A percentile compares a stretch with the other conserved stretches of the same genome.
Conservation (phyloP, 805 yeast species). For the Priceomyces carsonii region DNA sequence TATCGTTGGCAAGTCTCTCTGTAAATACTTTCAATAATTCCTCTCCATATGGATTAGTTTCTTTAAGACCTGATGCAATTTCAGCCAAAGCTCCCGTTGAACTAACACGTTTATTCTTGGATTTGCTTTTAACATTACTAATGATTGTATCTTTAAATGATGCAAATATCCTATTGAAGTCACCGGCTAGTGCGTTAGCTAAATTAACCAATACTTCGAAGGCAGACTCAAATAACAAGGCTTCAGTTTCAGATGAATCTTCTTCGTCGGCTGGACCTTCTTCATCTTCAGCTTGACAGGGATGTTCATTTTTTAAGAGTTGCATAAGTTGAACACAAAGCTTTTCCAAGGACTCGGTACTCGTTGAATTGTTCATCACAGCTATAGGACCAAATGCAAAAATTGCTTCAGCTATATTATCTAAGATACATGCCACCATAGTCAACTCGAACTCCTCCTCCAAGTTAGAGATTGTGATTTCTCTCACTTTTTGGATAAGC, state of each 20-base stretch:
- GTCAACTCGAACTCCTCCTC: slow-evolving; percentile 81
- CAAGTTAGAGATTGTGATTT: slow-evolving; percentile 59
- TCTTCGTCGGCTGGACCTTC: slow-evolving; percentile 64
- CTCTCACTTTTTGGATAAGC: slow-evolving; percentile 67
- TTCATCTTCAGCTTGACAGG: slow-evolving; percentile 74
- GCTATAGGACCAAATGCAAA: slow-evolving; percentile 73
- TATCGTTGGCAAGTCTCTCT: slow-evolving; percentile 68
- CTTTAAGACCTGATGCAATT: slow-evolving; percentile 73
- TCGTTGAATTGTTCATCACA: slow-evolving; percentile 58
- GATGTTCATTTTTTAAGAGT: slow-evolving; percentile 78
- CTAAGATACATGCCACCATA: slow-evolving; percentile 78
- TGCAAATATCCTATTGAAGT: slow-evolving; percentile 71
- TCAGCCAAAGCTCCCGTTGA: slow-evolving; percentile 92
- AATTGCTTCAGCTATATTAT: slow-evolving; percentile 67
- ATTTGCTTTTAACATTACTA: slow-evolving; percentile 58
- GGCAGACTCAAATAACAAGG: slow-evolving; percentile 79
- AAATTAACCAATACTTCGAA: slow-evolving; percentile 81
- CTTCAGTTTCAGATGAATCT: slow-evolving; percentile 48
- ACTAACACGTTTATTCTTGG: slow-evolving; percentile 71
- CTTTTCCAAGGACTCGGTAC: slow-evolving; percentile 55
- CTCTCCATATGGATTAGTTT: slow-evolving; percentile 62
- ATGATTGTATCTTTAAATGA: slow-evolving; percentile 68
- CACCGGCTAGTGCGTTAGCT: slow-evolving; percentile 74
- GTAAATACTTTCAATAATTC: slow-evolving; percentile 72
- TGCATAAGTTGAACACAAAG: slow-evolving; percentile 71